phyloP scores from a whole-genome alignment of 768 basidiomycete genomes.

The Tremella fuciformis region DNA sequence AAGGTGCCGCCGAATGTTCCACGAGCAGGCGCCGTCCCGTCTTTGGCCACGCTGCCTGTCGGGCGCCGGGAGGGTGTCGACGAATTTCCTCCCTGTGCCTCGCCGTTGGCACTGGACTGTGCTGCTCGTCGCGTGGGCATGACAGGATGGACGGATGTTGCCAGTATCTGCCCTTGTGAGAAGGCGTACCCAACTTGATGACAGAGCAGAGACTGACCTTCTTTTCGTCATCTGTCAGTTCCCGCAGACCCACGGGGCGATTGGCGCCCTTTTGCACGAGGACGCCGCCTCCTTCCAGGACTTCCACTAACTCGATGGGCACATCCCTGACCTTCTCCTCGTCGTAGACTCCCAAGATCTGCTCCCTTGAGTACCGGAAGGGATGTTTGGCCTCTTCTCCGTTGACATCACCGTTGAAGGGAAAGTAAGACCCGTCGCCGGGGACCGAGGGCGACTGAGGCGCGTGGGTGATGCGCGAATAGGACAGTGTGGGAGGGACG shows the following conservation, averaged over 20 bases:
- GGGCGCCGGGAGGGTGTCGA: conserved; percentile 1
- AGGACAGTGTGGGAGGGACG: conserved; percentile 30
- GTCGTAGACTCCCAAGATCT: conserved; percentile 45
- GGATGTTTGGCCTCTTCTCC: conserved; percentile 24
- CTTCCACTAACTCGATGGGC: conserved; percentile 74
- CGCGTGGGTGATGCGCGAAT: conserved; percentile 41
- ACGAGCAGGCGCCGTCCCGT: conserved; percentile 6
- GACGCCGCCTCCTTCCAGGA: conserved; percentile 35
- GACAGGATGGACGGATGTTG: conserved; percentile 79
- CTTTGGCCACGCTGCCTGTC: conserved; percentile 8
- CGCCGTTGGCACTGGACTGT: background rate
- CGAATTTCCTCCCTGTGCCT: background rate
- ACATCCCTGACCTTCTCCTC: conserved; percentile 62
- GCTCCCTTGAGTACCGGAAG: conserved; percentile 46
- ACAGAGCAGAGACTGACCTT: conserved; percentile 62
- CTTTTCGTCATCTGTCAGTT: conserved; percentile 78
- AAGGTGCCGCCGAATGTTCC: conserved; percentile 10
- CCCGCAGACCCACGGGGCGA: conserved; percentile 73
- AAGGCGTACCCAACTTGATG: background rate
- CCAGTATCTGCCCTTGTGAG: conserved; percentile 63
- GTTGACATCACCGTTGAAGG: conserved; percentile 22
- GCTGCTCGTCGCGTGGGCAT: conserved; percentile 54
- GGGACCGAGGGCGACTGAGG: conserved; percentile 37
- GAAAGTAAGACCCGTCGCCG: conserved; percentile 33
- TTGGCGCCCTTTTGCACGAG: conserved; percentile 62